phyloP scores from a whole-genome alignment of 2,329 filamentous ascomycete species.

The Ilyonectria mors-panacis region DNA sequence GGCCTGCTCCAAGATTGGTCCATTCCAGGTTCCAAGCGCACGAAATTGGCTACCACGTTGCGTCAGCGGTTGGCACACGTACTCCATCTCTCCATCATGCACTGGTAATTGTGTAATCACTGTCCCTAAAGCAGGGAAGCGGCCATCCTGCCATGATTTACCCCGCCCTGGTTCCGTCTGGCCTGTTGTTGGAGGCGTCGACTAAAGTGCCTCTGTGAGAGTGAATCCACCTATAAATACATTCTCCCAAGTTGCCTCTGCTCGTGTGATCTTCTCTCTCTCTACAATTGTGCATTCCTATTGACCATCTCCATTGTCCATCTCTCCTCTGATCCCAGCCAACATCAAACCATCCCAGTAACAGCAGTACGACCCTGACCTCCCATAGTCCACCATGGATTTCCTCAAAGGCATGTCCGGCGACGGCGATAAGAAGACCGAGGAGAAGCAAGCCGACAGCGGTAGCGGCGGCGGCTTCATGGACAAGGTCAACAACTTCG shows the following conservation, averaged over 20 bases:
- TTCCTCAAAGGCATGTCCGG: slow-evolving; percentile 68
- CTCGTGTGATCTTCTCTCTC: background rate
- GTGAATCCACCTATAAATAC: slow-evolving; percentile 13
- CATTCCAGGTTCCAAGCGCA: slow-evolving; percentile 10
- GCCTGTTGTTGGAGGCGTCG: background rate
- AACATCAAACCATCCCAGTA: background rate
- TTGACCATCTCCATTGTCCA: slow-evolving; percentile 53
- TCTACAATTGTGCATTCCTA: background rate
- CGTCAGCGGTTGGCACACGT: slow-evolving; percentile 37
- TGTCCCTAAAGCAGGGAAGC: slow-evolving; percentile 13
- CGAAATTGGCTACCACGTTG: slow-evolving; percentile 33
- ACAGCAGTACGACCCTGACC: background rate
- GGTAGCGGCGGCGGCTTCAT: slow-evolving; percentile 69
- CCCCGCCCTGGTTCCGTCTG: slow-evolving; percentile 13
- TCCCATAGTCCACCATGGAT: slow-evolving; percentile 61
- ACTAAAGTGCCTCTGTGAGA: background rate
- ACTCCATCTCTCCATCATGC: slow-evolving; percentile 4
- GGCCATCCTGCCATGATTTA: slow-evolving; percentile 4
- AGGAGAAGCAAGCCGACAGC: slow-evolving; percentile 49
- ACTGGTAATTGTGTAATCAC: slow-evolving; percentile 27
- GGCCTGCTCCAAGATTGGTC: background rate
- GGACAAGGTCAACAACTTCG: slow-evolving; percentile 79
- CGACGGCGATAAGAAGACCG: slow-evolving; percentile 52
- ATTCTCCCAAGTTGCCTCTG: background rate
- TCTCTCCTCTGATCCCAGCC: background rate